Evolutionary conservation across 345 rosid species (phyloP), one percentile per base, ranked within the genome.

Genomic region (Schrenkiella parvula): DNA sequence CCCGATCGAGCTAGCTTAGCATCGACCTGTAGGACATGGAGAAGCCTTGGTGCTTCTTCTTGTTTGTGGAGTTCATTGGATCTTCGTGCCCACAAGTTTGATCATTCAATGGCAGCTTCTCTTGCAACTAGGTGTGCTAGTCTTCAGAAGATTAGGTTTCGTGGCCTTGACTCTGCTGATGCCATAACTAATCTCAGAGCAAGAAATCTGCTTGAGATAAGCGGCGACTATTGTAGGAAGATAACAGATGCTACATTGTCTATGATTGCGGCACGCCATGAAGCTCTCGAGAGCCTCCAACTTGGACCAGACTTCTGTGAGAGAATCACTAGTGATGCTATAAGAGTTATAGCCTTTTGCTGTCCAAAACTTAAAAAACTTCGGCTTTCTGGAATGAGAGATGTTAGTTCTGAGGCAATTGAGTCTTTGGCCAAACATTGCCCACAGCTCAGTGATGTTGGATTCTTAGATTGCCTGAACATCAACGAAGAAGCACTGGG

Each of bases 291-390:
- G 78, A 82, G 90, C 64, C 87, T 91, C 70, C 87, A 89, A 73
- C 88, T 91, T 37, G 97, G 96, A 72, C 93, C 91, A 1, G 95
- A 87, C 25, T 86, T 85, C 35, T 87, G 95, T 51, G 90, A 87
- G 80, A 87, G 79, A 74, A 82, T 91, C 87, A 91, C 86, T 18
- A 85, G 96, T 71, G 90, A 89, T 75, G 89, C 97, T 31, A 81
- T 91, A 39, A 89, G 68, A 71, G 85, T 85, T 51, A 50, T 80
- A 62, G 93, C 97, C 11, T 54, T 84, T 69, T 91, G 93, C 81
- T 89, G 96, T 75, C 82, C 85, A 2, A 89, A 77, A 50, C 81
- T 89, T 74, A 81, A 77, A 66, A 89, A 84, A 67, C 97, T 91
- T 35, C 77, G 90, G 62, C 76, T 91, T 38, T 91, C 97, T 32